These are phyloP conservation scores for Tricholoma flavovirens DNA, from an alignment of 768 basidiomycete species.

Conservation along the genomic window DNA sequence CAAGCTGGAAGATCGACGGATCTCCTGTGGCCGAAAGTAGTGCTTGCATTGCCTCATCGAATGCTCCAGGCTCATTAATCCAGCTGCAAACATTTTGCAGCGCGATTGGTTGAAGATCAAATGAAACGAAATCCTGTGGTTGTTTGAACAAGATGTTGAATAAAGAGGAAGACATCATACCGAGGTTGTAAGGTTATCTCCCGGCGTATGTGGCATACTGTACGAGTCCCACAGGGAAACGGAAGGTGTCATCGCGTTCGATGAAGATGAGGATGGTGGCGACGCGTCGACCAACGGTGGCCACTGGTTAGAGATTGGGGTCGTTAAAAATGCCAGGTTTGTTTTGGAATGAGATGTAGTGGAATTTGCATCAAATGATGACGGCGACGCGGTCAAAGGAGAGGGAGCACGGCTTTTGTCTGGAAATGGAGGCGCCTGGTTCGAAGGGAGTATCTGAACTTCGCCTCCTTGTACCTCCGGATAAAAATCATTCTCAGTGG, in stretches of 20 bases:
- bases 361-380: neutral
- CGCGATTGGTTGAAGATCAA: conserved; percentile 14
- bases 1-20: conserved; percentile 31
- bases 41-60: conserved; percentile 22
- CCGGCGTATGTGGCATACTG: neutral
- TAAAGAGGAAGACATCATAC: neutral
- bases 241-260: neutral
- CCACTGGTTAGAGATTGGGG: neutral
- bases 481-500: conserved; percentile 23
- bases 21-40: conserved; percentile 26
- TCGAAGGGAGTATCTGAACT: neutral
- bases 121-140: conserved; percentile 18
- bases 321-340: neutral
- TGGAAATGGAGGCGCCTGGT: neutral
- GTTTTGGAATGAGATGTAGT: neutral
- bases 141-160: neutral
- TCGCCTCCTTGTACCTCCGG: neutral
- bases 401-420: neutral
- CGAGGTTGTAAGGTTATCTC: neutral
- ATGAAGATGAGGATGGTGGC: neutral
- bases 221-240: neutral
- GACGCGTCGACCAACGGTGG: neutral
- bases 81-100: conserved; percentile 8
- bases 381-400: neutral
- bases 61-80: neutral